Percentiles rank a stretch among this genome's conserved stretches.
These are phyloP conservation scores for Leonotis leonurus DNA, from an alignment of 257 asterid genomes.

Conservation along the genomic window DNA sequence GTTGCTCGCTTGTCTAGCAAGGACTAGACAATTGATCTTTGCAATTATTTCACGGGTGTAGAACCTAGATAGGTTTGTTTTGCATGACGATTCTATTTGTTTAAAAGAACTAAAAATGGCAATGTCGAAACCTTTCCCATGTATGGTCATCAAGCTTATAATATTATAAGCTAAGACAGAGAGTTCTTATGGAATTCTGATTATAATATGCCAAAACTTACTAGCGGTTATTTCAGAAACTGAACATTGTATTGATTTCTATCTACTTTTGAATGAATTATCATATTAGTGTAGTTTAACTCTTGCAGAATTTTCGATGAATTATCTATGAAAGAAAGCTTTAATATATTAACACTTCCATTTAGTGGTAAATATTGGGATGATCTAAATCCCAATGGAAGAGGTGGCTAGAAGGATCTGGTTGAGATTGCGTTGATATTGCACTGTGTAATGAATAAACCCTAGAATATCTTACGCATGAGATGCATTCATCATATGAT, in stretches of 20 bases:
- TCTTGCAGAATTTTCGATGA: not conserved
- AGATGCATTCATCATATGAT: constrained; percentile 4
- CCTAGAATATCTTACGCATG: not conserved
- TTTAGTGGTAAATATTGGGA: not conserved
- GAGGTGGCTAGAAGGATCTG: not conserved
- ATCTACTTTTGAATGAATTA: not conserved
- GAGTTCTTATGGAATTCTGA: not conserved
- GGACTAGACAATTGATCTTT: not conserved
- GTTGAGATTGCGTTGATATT: not conserved
- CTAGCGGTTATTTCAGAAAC: not conserved
- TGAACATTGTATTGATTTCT: not conserved
- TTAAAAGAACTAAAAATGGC: not conserved
- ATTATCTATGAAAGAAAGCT: not conserved
- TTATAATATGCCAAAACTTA: not conserved
- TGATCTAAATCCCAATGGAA: not conserved
- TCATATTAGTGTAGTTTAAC: not conserved
- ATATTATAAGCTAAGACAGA: not conserved
- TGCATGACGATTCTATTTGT: not conserved
- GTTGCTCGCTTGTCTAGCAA: not conserved
- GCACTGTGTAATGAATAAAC: not conserved
- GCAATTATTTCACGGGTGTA: not conserved
- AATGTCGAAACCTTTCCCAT: not conserved
- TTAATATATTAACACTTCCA: not conserved
- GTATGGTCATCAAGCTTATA: not conserved
- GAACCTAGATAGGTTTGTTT: not conserved